A percentile compares a stretch with the other conserved stretches of the same genome.
Conservation (phyloP, 2,329 filamentous ascomycete species). For the Pseudopyrenochaeta lycopersici region DNA sequence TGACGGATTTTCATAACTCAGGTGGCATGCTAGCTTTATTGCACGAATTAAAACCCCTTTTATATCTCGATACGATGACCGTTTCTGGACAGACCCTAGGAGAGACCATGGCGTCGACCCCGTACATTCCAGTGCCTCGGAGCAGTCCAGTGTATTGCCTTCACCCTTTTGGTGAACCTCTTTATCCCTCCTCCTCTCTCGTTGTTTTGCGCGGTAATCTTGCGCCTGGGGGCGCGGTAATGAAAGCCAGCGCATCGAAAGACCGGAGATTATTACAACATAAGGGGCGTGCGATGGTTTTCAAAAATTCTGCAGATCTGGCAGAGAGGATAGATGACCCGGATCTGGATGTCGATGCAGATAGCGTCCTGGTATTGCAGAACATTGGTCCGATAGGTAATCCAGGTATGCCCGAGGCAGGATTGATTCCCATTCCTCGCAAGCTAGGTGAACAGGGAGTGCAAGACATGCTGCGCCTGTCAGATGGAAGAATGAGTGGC, state of each 20-base stretch:
- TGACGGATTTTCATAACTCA: constrained; percentile 85
- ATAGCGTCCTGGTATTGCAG: constrained; percentile 84
- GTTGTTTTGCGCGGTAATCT: constrained; percentile 86
- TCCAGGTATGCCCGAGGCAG: constrained; percentile 92
- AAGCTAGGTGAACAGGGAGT: constrained; percentile 58
- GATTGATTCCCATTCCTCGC: constrained; percentile 75
- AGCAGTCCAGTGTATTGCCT: constrained; percentile 16
- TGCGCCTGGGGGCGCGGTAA: constrained; percentile 84
- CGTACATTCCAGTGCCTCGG: constrained; percentile 66
- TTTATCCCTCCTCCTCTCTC: constrained; percentile 83
- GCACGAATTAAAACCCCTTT: constrained; percentile 79
- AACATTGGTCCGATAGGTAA: constrained; percentile 92
- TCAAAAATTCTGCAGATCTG: constrained; percentile 81
- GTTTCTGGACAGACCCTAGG: constrained; percentile 82
- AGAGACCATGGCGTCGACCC: constrained; percentile 77
- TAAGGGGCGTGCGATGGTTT: constrained; percentile 79
- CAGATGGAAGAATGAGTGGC: constrained; percentile 64
- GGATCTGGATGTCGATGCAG: constrained; percentile 74
- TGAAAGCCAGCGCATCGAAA: constrained; percentile 94
- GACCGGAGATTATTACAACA: constrained; percentile 72
- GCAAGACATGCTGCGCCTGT: constrained; percentile 62
- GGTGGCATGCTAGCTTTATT: constrained; percentile 83
- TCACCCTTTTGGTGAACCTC: constrained; percentile 74
- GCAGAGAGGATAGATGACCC: constrained; percentile 75
- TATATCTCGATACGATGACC: constrained; percentile 79